phyloP scores from a whole-genome alignment of 2,329 filamentous ascomycete species.

The Meredithiella fracta region DNA sequence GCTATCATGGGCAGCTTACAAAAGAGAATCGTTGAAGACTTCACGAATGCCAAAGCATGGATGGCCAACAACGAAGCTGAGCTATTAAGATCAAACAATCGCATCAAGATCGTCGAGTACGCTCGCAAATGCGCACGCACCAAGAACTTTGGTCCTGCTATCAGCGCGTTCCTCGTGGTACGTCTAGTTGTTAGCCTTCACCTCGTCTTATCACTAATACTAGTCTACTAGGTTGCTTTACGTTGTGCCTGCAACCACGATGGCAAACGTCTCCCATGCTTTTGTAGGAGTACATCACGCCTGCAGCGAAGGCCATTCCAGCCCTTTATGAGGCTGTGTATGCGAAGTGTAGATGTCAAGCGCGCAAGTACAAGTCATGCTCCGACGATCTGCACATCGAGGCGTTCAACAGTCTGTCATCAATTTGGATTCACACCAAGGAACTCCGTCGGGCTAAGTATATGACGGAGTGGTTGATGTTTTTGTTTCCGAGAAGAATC shows the following conservation, averaged over 20 bases:
- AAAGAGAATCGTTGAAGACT: no score
- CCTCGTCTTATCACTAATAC: neutral
- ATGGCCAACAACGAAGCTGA: no score
- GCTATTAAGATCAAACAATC: no score
- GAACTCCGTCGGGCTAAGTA: constrained; percentile 24
- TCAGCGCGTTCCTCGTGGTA: no score
- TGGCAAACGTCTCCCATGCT: constrained; percentile 23
- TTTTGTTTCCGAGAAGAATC: constrained; percentile 25
- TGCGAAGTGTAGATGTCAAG: constrained; percentile 24
- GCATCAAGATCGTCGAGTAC: no score
- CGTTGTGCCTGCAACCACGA: constrained; percentile 22
- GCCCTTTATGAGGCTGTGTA: constrained; percentile 27
- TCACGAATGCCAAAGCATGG: no score
- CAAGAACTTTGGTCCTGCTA: no score
- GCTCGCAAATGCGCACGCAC: no score
- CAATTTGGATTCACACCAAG: constrained; percentile 23
- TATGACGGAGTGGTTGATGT: constrained; percentile 29
- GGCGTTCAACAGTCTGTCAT: constrained; percentile 27
- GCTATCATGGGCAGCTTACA: no score
- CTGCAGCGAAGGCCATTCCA: constrained; percentile 16
- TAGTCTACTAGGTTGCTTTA: constrained; percentile 6
- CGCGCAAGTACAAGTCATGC: constrained; percentile 25
- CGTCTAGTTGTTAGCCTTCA: neutral
- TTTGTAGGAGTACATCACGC: constrained; percentile 25
- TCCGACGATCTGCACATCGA: constrained; percentile 24